phyloP scores from a whole-genome alignment of 208 protist genomes.

The Leishmania tarentolae region DNA sequence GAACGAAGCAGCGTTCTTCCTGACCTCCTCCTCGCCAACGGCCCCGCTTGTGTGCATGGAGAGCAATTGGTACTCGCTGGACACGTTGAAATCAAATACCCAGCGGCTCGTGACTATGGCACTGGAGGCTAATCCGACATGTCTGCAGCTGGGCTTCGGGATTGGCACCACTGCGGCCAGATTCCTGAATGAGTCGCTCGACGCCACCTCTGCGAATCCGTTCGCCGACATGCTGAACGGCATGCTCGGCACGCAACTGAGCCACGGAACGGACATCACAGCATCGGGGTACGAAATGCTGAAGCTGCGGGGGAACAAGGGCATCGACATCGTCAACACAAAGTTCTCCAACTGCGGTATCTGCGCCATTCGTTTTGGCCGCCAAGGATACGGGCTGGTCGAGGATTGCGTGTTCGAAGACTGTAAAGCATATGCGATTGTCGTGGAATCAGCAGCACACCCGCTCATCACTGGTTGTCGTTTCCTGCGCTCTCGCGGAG shows the following conservation, averaged over 20 bases:
- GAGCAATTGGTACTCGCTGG: slow-evolving; percentile 25
- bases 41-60: slow-evolving; percentile 16
- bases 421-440: slow-evolving; percentile 70
- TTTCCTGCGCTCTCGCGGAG: slow-evolving; percentile 62
- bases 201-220: slow-evolving; percentile 21
- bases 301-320: slow-evolving; percentile 60
- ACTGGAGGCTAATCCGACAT: slow-evolving; percentile 51
- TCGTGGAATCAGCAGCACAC: slow-evolving; percentile 72
- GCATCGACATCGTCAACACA: slow-evolving; percentile 74
- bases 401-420: slow-evolving; percentile 82
- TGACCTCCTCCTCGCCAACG: not conserved
- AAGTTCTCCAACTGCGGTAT: slow-evolving; percentile 75
- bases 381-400: slow-evolving; percentile 72
- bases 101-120: slow-evolving; percentile 25
- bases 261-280: slow-evolving; percentile 8
- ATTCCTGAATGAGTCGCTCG: slow-evolving; percentile 7
- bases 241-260: slow-evolving; percentile 33
- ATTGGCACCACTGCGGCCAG: slow-evolving; percentile 14
- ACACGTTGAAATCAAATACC: slow-evolving; percentile 11
- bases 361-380: slow-evolving; percentile 80
- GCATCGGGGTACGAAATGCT: slow-evolving; percentile 39
- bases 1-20: slow-evolving; percentile 15
- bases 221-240: slow-evolving; percentile 41
- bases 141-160: slow-evolving; percentile 41
- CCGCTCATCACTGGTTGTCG: slow-evolving; percentile 84